Percentiles rank a stretch among this genome's conserved stretches.
Conservation (phyloP, 2,329 filamentous ascomycete species). For the Fusarium citri region DNA sequence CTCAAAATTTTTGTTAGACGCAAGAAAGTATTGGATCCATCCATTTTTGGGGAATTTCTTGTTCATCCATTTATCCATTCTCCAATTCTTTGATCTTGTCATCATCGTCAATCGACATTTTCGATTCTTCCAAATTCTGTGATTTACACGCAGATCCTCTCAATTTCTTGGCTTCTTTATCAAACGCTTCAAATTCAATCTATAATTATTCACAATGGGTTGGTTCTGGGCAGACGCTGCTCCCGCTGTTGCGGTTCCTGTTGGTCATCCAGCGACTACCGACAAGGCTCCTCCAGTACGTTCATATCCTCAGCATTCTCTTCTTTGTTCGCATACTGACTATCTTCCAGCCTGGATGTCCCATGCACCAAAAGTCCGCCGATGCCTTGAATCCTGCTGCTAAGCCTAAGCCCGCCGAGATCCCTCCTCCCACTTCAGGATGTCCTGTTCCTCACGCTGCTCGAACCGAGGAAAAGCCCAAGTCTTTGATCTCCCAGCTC, state of each 20-base stretch:
- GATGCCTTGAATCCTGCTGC: conserved; percentile 57
- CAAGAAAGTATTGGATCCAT: conserved; percentile 12
- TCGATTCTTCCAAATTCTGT: not conserved
- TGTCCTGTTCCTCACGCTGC: conserved; percentile 60
- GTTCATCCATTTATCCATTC: conserved; percentile 30
- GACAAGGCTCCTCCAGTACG: conserved; percentile 51
- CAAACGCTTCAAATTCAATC: not conserved
- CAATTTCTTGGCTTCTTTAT: conserved; percentile 1
- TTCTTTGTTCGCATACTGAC: conserved; percentile 35
- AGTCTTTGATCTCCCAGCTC: conserved; percentile 65
- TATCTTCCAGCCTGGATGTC: conserved; percentile 61
- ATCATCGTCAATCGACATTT: conserved; percentile 24
- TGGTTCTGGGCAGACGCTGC: conserved; percentile 72
- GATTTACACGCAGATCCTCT: not conserved
- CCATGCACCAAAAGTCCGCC: conserved; percentile 67
- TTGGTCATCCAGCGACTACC: conserved; percentile 49
- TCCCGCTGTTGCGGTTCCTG: conserved; percentile 51
- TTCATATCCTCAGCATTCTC: not conserved
- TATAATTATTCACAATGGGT: conserved; percentile 59
- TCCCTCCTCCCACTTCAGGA: conserved; percentile 40
- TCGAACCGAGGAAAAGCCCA: conserved; percentile 50
- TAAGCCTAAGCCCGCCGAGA: conserved; percentile 39
- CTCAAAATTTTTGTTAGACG: conserved; percentile 33
- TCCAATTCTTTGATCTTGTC: conserved; percentile 32
- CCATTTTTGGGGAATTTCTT: conserved; percentile 29